These are phyloP conservation scores for Tilletia horrida DNA, from an alignment of 1,284 basidiomycete genomes.

Conservation along the genomic window DNA sequence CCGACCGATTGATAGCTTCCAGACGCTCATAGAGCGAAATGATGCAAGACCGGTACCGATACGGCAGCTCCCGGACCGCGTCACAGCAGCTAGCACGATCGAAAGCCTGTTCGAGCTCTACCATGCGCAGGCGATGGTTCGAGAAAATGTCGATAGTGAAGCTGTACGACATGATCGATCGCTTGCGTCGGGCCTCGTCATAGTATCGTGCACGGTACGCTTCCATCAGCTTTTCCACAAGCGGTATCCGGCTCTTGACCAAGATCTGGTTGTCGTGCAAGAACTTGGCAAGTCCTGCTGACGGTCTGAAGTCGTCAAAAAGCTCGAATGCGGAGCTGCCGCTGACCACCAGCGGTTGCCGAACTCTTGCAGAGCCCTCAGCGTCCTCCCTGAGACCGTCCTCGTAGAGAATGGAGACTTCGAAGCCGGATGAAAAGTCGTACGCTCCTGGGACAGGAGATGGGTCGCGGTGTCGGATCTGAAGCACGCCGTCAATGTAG, in stretches of 20 bases:
- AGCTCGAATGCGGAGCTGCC: constrained; percentile 66
- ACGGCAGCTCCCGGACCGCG: constrained; percentile 63
- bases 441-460: constrained; percentile 62
- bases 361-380: constrained; percentile 33
- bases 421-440: constrained; percentile 63
- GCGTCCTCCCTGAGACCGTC: constrained; percentile 46
- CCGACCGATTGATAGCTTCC: constrained; percentile 60
- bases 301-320: constrained; percentile 67
- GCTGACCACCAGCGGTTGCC: constrained; percentile 59
- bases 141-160: constrained; percentile 64
- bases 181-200: constrained; percentile 63
- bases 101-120: constrained; percentile 58
- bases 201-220: constrained; percentile 63
- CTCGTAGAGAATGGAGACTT: constrained; percentile 64
- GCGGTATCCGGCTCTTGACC: constrained; percentile 59
- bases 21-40: constrained; percentile 64
- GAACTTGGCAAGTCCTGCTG: constrained; percentile 65
- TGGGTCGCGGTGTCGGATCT: constrained; percentile 63
- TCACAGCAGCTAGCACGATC: constrained; percentile 62
- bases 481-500: constrained; percentile 62
- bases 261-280: constrained; percentile 64
- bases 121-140: constrained; percentile 29
- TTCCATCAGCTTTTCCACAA: constrained; percentile 61
- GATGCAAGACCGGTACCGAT: constrained; percentile 61
- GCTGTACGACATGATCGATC: constrained; percentile 64